These are phyloP conservation scores for Apiospora sp. DNA, from an alignment of 2,329 filamentous ascomycete species.

Conservation along the genomic window DNA sequence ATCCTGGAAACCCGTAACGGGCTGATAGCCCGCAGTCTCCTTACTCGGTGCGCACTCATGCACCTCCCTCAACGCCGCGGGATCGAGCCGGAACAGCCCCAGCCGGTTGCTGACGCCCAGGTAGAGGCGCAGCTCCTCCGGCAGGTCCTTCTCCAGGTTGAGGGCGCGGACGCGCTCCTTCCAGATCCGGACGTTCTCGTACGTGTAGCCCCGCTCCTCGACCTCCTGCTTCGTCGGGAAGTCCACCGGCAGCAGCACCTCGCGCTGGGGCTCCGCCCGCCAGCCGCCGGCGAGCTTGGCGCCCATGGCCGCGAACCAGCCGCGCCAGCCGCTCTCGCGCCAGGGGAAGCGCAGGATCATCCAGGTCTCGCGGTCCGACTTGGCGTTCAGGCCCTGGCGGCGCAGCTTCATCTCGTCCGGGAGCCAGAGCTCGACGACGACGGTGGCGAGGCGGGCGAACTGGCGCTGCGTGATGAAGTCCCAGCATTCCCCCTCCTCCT, in stretches of 20 bases:
- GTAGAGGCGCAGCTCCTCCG: conserved; percentile 69
- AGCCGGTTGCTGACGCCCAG: conserved; percentile 73
- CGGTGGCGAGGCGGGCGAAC: conserved; percentile 73
- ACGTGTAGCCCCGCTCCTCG: conserved; percentile 63
- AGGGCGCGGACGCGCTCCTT: conserved; percentile 62
- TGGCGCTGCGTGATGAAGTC: conserved; percentile 75
- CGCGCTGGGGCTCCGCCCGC: conserved; percentile 63
- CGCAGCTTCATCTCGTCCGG: conserved; percentile 67
- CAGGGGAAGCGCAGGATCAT: conserved; percentile 74
- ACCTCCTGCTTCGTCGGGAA: conserved; percentile 66
- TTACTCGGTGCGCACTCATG: conserved; percentile 66
- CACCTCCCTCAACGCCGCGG: conserved; percentile 63
- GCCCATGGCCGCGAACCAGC: conserved; percentile 52
- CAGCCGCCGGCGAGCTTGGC: conserved; percentile 61
- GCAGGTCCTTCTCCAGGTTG: conserved; percentile 65
- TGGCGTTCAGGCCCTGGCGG: conserved; percentile 58
- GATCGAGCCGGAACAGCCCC: conserved; percentile 73
- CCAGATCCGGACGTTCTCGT: conserved; percentile 71
- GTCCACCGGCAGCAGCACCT: conserved; percentile 72
- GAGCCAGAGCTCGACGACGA: conserved; percentile 73
- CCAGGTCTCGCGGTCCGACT: conserved; percentile 58
- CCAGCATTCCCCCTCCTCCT: conserved; percentile 56
- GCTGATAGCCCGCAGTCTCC: conserved; percentile 68
- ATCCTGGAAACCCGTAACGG: conserved; percentile 74
- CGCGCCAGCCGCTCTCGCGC: conserved; percentile 57